Percentiles rank a stretch among this genome's conserved stretches.
Conservation (phyloP, 1,284 basidiomycete species). For the Ustilago cynodontis region DNA sequence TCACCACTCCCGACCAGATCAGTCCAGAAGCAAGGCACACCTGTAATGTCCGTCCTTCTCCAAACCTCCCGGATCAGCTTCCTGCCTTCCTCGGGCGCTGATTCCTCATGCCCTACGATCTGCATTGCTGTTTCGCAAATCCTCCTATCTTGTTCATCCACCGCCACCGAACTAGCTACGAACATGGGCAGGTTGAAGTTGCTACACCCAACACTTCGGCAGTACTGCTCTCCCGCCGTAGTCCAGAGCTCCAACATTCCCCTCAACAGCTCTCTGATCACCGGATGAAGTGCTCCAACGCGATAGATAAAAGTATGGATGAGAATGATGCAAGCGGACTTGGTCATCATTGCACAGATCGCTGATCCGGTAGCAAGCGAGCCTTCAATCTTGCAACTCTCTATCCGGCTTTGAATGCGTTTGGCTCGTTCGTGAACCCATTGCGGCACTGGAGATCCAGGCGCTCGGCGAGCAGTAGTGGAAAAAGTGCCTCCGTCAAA, state of each 20-base stretch:
- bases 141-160: slow-evolving; percentile 28
- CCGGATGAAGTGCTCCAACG: slow-evolving; percentile 36
- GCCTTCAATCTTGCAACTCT: slow-evolving; percentile 22
- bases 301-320: slow-evolving; percentile 44
- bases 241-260: slow-evolving; percentile 41
- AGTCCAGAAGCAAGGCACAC: slow-evolving; percentile 37
- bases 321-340: slow-evolving; percentile 31
- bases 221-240: slow-evolving; percentile 35
- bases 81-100: slow-evolving; percentile 29
- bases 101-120: slow-evolving; percentile 44
- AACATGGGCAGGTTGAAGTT: slow-evolving; percentile 47
- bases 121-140: slow-evolving; percentile 43
- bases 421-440: slow-evolving; percentile 41
- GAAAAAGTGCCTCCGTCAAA: slow-evolving; percentile 39
- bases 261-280: slow-evolving; percentile 11
- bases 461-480: slow-evolving; percentile 13
- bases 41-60: slow-evolving; percentile 34
- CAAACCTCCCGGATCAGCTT: slow-evolving; percentile 36
- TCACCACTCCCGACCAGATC: slow-evolving; percentile 36
- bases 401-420: slow-evolving; percentile 23
- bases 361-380: slow-evolving; percentile 25
- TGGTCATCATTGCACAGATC: slow-evolving; percentile 39
- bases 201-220: slow-evolving; percentile 34
- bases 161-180: slow-evolving; percentile 28
- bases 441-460: slow-evolving; percentile 25